phyloP scores from a whole-genome alignment of 2,329 filamentous ascomycete genomes.

The Monilinia aucupariae region DNA sequence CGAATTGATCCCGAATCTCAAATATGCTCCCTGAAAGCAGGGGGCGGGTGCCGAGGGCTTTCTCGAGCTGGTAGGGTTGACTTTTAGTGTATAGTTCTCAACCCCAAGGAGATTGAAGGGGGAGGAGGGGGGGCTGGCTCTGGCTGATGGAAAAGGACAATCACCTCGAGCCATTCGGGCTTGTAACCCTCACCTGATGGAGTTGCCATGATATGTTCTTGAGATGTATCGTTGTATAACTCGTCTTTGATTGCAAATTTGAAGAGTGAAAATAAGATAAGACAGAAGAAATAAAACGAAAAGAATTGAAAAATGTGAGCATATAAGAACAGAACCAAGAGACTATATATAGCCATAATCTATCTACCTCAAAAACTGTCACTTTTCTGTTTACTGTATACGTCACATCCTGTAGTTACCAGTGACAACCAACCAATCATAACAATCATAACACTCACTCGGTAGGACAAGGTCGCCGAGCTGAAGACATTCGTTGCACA shows the following conservation, averaged over 20 bases:
- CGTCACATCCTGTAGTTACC: too few species aligned
- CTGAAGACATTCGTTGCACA: not conserved
- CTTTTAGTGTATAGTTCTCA: not conserved
- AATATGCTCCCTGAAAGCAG: constrained; percentile 19
- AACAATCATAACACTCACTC: not conserved
- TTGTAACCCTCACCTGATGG: constrained; percentile 21
- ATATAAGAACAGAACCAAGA: not conserved
- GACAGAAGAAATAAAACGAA: not conserved
- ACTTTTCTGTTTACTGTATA: too few species aligned
- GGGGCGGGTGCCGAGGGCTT: constrained; percentile 22
- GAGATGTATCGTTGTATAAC: not conserved
- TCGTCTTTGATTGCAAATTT: not conserved
- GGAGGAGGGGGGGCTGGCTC: not conserved
- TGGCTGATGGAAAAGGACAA: not conserved
- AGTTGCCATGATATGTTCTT: not conserved
- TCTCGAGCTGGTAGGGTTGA: constrained; percentile 23
- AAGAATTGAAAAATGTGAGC: not conserved
- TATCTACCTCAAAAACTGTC: too few species aligned
- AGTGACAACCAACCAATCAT: too few species aligned
- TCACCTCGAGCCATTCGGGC: constrained; percentile 28
- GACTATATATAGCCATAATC: not conserved
- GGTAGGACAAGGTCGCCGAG: not conserved
- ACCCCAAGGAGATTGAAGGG: not conserved
- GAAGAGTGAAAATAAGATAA: not conserved
- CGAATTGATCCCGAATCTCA: constrained; percentile 23